Base-by-base conservation (phyloP, 2,329 filamentous ascomycete species). In the Aspergillus brasiliensis region DNA sequence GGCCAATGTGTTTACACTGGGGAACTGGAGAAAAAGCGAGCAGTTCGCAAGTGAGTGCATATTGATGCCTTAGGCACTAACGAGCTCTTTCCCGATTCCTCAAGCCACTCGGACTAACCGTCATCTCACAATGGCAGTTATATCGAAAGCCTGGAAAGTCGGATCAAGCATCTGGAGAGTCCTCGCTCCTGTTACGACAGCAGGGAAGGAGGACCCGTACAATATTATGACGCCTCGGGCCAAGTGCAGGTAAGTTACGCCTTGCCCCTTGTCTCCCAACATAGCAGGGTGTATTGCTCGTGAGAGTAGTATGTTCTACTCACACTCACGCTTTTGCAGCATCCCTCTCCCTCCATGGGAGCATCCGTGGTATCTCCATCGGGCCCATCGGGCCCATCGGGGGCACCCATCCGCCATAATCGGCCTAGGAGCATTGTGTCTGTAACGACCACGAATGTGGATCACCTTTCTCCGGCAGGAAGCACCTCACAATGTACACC, bases 11-110 rank as follows among this genome's bases (percentile, higher is more conserved):
- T 65, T 6, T 75, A 72, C 40, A 70, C 69, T 1, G 67, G 70
- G 4, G 71, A 72, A 31, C 25, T 65, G 21, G 69, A 73, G 57
- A 73, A 70, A 49, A 71, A 67, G 38, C 62, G 66, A 40, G 68
- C 67, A 5, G 65, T 65, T n/a, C 64, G 66, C 40, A 63, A 57
- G 69, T 71, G 54, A 51, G 63, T 57, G 7, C 15, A 10, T 19
- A 21, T 37, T 17, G 3, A 17, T 28, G 25, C 23, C 31, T 17
- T 3, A 28, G 37, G n/a, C 13, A 38, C 5, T 15, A 6, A 44
- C 19, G n/a, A 10, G 19, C 40, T 11, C 10, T 11, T 44, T 44
- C 19, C 40, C 40, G 40, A 34, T 46, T 7, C 13, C 5, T 17
- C 15, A 25, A 11, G 5, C 31, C 11, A 34, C 8, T 8, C 13